phyloP scores from a whole-genome alignment of 768 basidiomycete species.

The Xerocomus spinulosus region DNA sequence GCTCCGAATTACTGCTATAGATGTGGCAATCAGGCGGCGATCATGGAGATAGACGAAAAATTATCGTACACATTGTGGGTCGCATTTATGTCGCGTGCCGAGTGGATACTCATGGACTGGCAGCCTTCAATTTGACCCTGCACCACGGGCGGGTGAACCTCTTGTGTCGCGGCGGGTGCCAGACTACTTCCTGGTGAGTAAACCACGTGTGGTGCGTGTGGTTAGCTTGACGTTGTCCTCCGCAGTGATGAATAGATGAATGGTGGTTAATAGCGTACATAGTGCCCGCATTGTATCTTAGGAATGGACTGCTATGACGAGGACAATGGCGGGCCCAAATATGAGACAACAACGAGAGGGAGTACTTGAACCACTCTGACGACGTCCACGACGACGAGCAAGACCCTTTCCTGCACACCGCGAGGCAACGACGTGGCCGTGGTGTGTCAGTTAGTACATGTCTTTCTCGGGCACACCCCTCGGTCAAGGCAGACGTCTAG shows the following conservation, averaged over 20 bases:
- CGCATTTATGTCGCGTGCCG: neutral
- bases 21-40: constrained; percentile 99
- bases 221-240: neutral
- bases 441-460: constrained; percentile 46
- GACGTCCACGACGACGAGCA: constrained; percentile 13
- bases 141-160: constrained; percentile 96
- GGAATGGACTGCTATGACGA: constrained; percentile 8
- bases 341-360: constrained; percentile 19
- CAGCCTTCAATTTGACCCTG: constrained; percentile 99
- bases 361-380: constrained; percentile 4
- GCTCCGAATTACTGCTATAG: constrained; percentile 99
- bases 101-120: neutral
- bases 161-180: constrained; percentile 94
- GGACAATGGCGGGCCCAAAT: constrained; percentile 17
- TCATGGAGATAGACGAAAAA: constrained; percentile 99
- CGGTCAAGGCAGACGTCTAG: constrained; percentile 82
- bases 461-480: constrained; percentile 82
- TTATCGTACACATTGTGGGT: constrained; percentile 88
- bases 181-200: constrained; percentile 85
- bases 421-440: constrained; percentile 18
- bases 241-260: constrained; percentile 20
- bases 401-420: neutral
- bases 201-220: constrained; percentile 30
- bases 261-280: constrained; percentile 23
- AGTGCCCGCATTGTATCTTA: constrained; percentile 18